Evolutionary conservation across 2,329 filamentous ascomycete species (phyloP).

Genomic region (Fusarium duplospermum): DNA sequence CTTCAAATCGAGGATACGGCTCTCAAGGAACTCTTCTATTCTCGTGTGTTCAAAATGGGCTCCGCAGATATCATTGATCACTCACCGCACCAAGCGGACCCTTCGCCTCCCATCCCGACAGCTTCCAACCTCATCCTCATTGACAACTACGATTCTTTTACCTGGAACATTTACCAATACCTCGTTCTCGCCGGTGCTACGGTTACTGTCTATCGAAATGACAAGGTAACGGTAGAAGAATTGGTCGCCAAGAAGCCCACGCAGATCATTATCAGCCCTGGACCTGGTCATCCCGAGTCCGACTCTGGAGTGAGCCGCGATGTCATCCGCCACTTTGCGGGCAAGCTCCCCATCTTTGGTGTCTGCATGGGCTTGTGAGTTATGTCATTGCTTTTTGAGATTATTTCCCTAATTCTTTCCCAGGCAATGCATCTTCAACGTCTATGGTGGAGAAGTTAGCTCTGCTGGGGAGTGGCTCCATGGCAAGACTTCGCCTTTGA

Average conservation of each 20-base stretch:
- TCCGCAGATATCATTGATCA: constrained; percentile 74
- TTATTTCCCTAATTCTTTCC: constrained; percentile 1
- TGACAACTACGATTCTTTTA: constrained; percentile 99
- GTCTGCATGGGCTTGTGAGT: constrained; percentile 97
- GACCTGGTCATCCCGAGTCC: constrained; percentile 89
- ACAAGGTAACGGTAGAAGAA: constrained; percentile 87
- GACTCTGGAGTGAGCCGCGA: constrained; percentile 95
- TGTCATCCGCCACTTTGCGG: constrained; percentile 89
- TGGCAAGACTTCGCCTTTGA: constrained; percentile 92
- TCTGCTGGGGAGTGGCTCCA: constrained; percentile 97
- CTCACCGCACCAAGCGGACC: constrained; percentile 86
- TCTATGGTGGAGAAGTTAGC: constrained; percentile 90
- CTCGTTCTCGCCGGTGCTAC: constrained; percentile 93
- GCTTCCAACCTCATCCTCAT: constrained; percentile 94
- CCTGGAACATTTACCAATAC: constrained; percentile 99
- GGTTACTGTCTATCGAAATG: constrained; percentile 91
- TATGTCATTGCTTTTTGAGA: neutral
- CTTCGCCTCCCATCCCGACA: constrained; percentile 76
- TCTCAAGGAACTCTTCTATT: neutral
- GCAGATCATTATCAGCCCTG: constrained; percentile 93
- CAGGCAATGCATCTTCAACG: constrained; percentile 94
- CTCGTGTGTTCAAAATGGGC: constrained; percentile 56
- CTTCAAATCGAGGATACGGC: neutral
- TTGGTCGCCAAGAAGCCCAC: constrained; percentile 87
- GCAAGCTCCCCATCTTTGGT: constrained; percentile 95